A percentile compares a stretch with the other conserved stretches of the same genome.
phyloP scores from a whole-genome alignment of 2,329 filamentous ascomycete species.

The Xylaria sp. region DNA sequence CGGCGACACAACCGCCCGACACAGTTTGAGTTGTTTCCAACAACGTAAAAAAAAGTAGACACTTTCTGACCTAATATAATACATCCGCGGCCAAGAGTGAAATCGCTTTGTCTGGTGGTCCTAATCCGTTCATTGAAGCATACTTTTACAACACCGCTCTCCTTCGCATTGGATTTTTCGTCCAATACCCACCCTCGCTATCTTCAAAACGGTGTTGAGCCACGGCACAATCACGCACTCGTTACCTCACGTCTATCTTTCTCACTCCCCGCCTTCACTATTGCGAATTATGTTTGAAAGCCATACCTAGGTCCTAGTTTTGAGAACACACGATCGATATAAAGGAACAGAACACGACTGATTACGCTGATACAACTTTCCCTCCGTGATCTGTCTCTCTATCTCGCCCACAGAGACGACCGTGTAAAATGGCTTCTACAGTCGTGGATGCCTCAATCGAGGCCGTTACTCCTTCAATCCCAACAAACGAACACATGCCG shows the following conservation, averaged over 20 bases:
- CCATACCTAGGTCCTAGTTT: slow-evolving; percentile 14
- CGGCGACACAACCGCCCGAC: slow-evolving; percentile 5
- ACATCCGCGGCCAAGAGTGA: background rate
- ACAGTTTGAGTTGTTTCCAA: slow-evolving; percentile 24
- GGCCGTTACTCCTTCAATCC: slow-evolving; percentile 34
- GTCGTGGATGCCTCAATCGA: slow-evolving; percentile 24
- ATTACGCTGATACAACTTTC: background rate
- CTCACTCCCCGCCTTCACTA: background rate
- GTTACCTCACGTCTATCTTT: slow-evolving; percentile 22
- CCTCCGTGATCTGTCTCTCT: background rate
- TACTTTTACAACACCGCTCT: slow-evolving; percentile 1
- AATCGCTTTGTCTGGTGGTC: slow-evolving; percentile 8
- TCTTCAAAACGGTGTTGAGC: slow-evolving; percentile 6
- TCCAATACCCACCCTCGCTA: slow-evolving; percentile 20
- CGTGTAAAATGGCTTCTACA: slow-evolving; percentile 27
- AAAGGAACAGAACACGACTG: slow-evolving; percentile 16
- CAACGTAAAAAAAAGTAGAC: background rate
- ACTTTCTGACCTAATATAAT: background rate
- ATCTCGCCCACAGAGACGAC: background rate
- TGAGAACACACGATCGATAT: background rate
- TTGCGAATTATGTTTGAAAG: slow-evolving; percentile 5
- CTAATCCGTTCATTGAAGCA: background rate
- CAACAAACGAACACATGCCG: slow-evolving; percentile 39
- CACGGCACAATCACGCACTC: slow-evolving; percentile 26
- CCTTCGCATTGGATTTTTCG: slow-evolving; percentile 5